phyloP scores from a whole-genome alignment of 2,329 filamentous ascomycete species.

The Paecilomyces sp. region DNA sequence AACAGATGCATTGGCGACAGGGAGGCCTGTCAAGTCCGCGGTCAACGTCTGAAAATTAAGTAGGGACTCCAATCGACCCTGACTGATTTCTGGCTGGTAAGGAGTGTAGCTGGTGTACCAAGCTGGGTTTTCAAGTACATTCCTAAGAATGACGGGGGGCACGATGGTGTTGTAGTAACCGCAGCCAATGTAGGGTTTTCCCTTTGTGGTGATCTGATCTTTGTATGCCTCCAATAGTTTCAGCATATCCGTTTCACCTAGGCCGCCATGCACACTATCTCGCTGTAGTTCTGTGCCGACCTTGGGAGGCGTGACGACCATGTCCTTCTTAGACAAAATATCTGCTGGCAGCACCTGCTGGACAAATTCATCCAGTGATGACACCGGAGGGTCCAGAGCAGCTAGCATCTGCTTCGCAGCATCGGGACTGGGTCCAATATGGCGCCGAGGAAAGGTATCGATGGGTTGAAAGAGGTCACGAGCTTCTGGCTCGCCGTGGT shows the following conservation, averaged over 20 bases:
- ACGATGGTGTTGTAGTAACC: constrained; percentile 86
- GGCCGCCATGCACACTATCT: constrained; percentile 32
- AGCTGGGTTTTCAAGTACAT: constrained; percentile 83
- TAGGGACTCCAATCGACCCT: constrained; percentile 83
- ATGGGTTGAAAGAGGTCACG: constrained; percentile 39
- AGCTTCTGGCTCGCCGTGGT: constrained; percentile 55
- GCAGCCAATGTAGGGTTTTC: constrained; percentile 67
- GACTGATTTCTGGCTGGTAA: constrained; percentile 95
- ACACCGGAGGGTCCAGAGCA: constrained; percentile 64
- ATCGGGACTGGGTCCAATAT: constrained; percentile 73
- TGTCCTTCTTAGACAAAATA: constrained; percentile 61
- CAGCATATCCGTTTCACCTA: constrained; percentile 41
- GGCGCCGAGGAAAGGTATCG: constrained; percentile 66
- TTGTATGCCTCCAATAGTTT: constrained; percentile 33
- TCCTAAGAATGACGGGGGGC: constrained; percentile 85
- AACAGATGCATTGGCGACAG: constrained; percentile 84
- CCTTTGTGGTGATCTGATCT: constrained; percentile 54
- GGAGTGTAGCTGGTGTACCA: constrained; percentile 99
- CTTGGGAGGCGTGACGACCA: constrained; percentile 50
- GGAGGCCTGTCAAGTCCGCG: constrained; percentile 75
- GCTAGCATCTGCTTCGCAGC: constrained; percentile 73
- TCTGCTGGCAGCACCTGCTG: constrained; percentile 73
- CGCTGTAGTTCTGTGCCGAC: constrained; percentile 33
- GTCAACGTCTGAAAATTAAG: constrained; percentile 95
- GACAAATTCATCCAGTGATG: constrained; percentile 74